Evolutionary conservation across 2,329 filamentous ascomycete genomes (phyloP).

Genomic region (Rutstroemia sp.): DNA sequence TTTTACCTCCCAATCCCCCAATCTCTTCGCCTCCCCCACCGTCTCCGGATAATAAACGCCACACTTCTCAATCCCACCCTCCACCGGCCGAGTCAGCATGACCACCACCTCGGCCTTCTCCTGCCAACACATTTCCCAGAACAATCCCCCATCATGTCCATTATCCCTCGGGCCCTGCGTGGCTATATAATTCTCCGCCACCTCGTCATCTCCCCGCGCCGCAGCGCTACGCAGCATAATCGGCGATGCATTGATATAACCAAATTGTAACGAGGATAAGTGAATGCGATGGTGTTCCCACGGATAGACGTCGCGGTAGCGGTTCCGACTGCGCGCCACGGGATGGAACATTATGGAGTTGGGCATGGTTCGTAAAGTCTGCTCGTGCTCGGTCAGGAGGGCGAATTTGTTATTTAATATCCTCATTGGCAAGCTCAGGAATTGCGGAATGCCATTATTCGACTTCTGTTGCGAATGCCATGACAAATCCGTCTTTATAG

Average conservation of each 20-base stretch:
- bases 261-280: slow-evolving; percentile 65
- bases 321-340: slow-evolving; percentile 49
- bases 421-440: not conserved
- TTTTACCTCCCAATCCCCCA: slow-evolving; percentile 9
- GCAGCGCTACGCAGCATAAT: slow-evolving; percentile 31
- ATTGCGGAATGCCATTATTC: not conserved
- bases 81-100: slow-evolving; percentile 14
- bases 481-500: slow-evolving; percentile 1
- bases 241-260: slow-evolving; percentile 74
- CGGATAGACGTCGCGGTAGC: slow-evolving; percentile 81
- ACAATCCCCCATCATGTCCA: slow-evolving; percentile 6
- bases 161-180: slow-evolving; percentile 13
- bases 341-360: slow-evolving; percentile 7
- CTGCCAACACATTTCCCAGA: slow-evolving; percentile 12
- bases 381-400: slow-evolving; percentile 9
- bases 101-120: slow-evolving; percentile 11
- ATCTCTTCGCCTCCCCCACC: slow-evolving; percentile 8
- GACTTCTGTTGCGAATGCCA: not conserved
- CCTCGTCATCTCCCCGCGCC: slow-evolving; percentile 24
- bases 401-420: slow-evolving; percentile 8
- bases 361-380: not conserved
- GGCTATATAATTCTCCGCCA: slow-evolving; percentile 14
- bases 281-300: slow-evolving; percentile 79
- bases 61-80: slow-evolving; percentile 14
- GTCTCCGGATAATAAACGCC: slow-evolving; percentile 13